Evolutionary conservation across 371 early-diverging fungal species (phyloP), one percentile per base, ranked within the genome.

Genomic region (Lichtheimia corymbifera): DNA sequence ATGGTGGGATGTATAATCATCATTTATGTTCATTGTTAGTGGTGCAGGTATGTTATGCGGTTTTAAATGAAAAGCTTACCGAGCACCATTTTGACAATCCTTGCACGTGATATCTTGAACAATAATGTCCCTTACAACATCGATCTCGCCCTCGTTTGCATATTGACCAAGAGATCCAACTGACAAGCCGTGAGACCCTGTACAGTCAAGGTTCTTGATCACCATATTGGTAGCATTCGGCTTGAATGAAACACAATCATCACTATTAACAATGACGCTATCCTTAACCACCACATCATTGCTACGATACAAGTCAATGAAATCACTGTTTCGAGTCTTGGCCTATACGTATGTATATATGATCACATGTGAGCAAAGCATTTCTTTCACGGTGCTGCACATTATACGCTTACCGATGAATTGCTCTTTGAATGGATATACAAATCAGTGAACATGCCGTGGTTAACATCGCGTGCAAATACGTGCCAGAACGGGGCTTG

Each of bases 161-260:
- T 68, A 68, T 44, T 64, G 63, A 28, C 70, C 70, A 13, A 70
- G 67, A 3, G 66, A 66, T 3, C 70, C 70, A 18, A 70, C 58
- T 11, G 67, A 66, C 4, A 70, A 54, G 50, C 70, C 70, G 49
- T 70, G 70, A 11, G 70, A 70, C 5, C 70, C 70, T 44, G 63
- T 66, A 25, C 70, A 70, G 27, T 62, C 53, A 28, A 70, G 27
- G 47, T 70, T 66, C n/a, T 63, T 22, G 18, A 70, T 59, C 15
- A 52, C 12, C 27, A 59, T 50, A 24, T 66, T 53, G 42, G 67
- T 66, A 12, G 66, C 42, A 28, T 69, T 66, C 3, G 61, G 35
- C 47, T 69, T 66, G 40, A 69, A 57, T 11, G 61, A 56, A 7
- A 68, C 68, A 44, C 68, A 70, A 22, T 70, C 70, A 53, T 70